A percentile compares a stretch with the other conserved stretches of the same genome.
phyloP scores from a whole-genome alignment of 305 asterid genomes.

The Withania somnifera region DNA sequence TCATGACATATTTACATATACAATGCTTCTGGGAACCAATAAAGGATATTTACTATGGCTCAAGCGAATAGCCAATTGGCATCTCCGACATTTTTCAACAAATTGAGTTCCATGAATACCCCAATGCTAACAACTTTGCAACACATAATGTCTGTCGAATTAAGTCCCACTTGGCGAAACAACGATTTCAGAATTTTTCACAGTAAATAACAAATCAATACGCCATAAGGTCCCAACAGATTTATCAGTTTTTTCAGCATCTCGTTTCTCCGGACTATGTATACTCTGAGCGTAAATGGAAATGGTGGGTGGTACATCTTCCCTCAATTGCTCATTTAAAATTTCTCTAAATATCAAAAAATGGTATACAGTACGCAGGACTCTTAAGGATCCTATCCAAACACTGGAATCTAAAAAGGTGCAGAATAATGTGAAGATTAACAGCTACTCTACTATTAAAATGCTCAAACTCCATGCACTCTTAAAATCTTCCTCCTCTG shows the following conservation, averaged over 20 bases:
- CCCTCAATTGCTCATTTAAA: neutral
- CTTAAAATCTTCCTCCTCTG: neutral
- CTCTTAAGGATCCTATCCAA: neutral
- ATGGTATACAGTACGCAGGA: neutral
- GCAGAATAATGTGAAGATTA: neutral
- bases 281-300: neutral
- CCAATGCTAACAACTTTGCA: neutral
- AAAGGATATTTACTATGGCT: neutral
- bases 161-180: neutral
- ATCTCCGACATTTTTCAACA: neutral
- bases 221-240: neutral
- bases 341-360: neutral
- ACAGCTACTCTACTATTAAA: neutral
- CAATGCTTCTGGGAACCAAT: neutral
- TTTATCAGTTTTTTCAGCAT: neutral
- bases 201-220: neutral
- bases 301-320: neutral
- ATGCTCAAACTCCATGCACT: neutral
- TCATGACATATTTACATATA: neutral
- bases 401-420: neutral
- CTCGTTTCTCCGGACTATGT: neutral
- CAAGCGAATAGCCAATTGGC: neutral
- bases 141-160: neutral
- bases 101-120: neutral
- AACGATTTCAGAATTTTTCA: neutral